A percentile compares a stretch with the other conserved stretches of the same genome.
Evolutionary conservation across 441 rosid species (phyloP).

Genomic region (Pelargonium myrrhifolium): DNA sequence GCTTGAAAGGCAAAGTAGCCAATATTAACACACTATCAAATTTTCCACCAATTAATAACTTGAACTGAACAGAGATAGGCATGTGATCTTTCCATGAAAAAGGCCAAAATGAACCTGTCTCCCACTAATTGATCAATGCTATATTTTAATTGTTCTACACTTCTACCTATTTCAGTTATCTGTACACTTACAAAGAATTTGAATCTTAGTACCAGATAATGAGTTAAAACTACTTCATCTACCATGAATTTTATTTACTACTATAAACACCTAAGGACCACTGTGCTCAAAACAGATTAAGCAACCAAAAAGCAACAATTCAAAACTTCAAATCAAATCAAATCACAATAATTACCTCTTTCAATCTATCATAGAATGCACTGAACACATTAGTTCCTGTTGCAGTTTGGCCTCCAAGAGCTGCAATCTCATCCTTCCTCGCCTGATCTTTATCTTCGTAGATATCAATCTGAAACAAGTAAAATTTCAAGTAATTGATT

Average conservation of each 20-base stretch:
- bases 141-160: not conserved
- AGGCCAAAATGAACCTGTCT: not conserved
- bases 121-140: not conserved
- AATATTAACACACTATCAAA: too few relatives aligned
- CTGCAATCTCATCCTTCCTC: conserved; percentile 88
- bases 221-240: too few relatives aligned
- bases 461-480: conserved; percentile 51
- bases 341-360: conserved; percentile 49
- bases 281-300: not conserved
- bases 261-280: too few relatives aligned
- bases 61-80: not conserved
- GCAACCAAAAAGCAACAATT: not conserved
- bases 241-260: too few relatives aligned
- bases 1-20: too few relatives aligned
- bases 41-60: not conserved
- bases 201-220: too few relatives aligned
- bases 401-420: conserved; percentile 84
- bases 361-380: conserved; percentile 83
- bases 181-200: too few relatives aligned
- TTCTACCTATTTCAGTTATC: too few relatives aligned
- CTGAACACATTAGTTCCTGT: conserved; percentile 68
- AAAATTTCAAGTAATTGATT: conserved; percentile 12
- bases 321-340: not conserved
- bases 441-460: conserved; percentile 83
- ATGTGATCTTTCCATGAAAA: not conserved